Base-by-base conservation (phyloP, 441 rosid species). In the Gossypium lobatum region DNA sequence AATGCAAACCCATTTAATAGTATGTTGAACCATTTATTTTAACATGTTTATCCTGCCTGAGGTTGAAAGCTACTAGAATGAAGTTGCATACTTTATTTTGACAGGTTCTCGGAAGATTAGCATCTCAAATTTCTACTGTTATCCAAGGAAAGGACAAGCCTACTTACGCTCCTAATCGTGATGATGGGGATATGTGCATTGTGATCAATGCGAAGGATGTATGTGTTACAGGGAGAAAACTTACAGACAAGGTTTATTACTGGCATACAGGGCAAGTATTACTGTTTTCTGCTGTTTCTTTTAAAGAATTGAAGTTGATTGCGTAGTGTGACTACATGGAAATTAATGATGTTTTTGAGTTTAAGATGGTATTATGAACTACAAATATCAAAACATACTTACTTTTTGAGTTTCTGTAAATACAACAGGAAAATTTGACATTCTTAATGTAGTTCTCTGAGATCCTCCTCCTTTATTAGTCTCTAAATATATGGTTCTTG, bases 101-200 rank as follows among this genome's bases (percentile, higher is more conserved):
- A 8, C 71, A 96, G 98, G 98, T 96, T 52, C 96, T 96, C 54
- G 98, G 99, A 70, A 88, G 99, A 82, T 83, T 96, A 73, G 98
- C 99, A 8, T 91, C 99, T 70, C 98, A 94, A 78, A 78, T 96
- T 74, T 85, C 99, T 28, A 94, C 96, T 0, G 96, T 96, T 75
- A 63, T 93, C 76, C 99, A 93, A 82, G 98, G 98, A 73, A 96
- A 96, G 82, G 98, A 96, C 80, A 96, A 93, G 88, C 98, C 99
- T 13, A 96, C 91, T 6, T 94, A 92, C 55, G 78, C 98, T 60
- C 95, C 99, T 21, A 79, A 96, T 84, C 93, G 91, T 34, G 98
- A 96, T 46, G 97, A 93, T 83, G 98, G 98, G 10, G 99, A 96
- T 78, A 89, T 93, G 89, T 96, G 98, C 81, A 81, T 96, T 74